phyloP scores from a whole-genome alignment of 208 protist species.

The Leishmania tropica region DNA sequence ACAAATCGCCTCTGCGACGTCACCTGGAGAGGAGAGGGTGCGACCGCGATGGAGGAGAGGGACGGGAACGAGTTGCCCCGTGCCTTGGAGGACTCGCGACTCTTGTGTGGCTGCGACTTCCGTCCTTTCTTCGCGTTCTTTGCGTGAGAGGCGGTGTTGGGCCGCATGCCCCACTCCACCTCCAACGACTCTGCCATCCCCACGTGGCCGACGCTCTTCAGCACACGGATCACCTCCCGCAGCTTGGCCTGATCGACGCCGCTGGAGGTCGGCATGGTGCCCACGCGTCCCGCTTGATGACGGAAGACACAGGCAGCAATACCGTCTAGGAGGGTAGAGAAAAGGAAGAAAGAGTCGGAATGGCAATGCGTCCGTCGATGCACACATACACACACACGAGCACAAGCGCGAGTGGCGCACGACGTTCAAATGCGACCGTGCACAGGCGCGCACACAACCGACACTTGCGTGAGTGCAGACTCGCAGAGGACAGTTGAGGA shows the following conservation, averaged over 20 bases:
- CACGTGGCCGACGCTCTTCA: constrained; percentile 24
- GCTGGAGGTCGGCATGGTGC: constrained; percentile 24
- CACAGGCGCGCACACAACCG: not conserved
- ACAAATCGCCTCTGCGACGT: constrained; percentile 25
- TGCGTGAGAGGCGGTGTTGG: constrained; percentile 2
- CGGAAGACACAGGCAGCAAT: not conserved
- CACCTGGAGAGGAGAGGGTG: constrained; percentile 10
- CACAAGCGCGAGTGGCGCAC: not conserved
- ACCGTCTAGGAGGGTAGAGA: not conserved
- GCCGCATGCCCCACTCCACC: constrained; percentile 27
- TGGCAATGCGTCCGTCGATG: not conserved
- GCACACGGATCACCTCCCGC: constrained; percentile 31
- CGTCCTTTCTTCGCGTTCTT: constrained; percentile 24
- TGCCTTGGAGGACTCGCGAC: constrained; percentile 30
- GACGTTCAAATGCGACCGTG: not conserved
- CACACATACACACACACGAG: not conserved
- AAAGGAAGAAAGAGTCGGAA: not conserved
- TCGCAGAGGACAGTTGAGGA: not conserved
- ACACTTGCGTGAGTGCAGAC: not conserved
- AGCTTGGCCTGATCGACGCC: constrained; percentile 27
- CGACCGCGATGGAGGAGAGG: not conserved
- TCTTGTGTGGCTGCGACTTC: constrained; percentile 27
- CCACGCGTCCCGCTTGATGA: not conserved
- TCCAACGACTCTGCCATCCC: constrained; percentile 30
- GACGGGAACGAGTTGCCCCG: constrained; percentile 14